These are phyloP conservation scores for Camellia sinensis DNA, from an alignment of 148 eudicot species.

Conservation along the genomic window DNA sequence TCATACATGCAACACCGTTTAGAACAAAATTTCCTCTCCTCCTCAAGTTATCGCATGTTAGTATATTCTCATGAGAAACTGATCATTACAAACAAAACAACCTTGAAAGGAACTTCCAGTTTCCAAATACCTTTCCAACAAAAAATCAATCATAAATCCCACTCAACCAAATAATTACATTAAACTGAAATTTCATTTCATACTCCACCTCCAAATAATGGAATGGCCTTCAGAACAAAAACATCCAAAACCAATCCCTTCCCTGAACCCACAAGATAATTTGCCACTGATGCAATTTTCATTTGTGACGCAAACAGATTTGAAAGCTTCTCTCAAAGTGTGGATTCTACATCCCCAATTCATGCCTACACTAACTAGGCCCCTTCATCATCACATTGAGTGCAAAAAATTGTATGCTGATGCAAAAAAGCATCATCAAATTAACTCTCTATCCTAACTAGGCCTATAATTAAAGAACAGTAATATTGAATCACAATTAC, in stretches of 20 bases:
- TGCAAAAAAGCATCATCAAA: not conserved
- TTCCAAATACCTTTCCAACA: not conserved
- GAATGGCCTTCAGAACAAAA: not conserved
- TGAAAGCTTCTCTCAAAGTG: not conserved
- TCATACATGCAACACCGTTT: not conserved
- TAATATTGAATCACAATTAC: not conserved
- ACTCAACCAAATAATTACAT: not conserved
- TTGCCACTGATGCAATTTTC: not conserved
- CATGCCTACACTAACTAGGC: too few species aligned
- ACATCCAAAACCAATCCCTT: not conserved
- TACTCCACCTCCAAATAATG: not conserved
- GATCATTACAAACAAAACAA: not conserved
- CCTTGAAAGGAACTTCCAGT: not conserved
- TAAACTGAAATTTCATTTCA: not conserved
- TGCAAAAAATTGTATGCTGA: not conserved
- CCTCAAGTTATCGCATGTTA: not conserved
- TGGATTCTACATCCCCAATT: too few species aligned
- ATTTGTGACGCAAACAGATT: not conserved
- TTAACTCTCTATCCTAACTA: too few species aligned
- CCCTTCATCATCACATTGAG: not conserved
- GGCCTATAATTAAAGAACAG: not conserved
- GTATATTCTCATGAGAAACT: not conserved
- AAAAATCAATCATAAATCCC: not conserved
- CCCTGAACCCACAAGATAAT: not conserved
- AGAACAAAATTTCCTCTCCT: not conserved